Percentiles rank a stretch among this genome's conserved stretches.
Conservation (phyloP, 768 basidiomycete species). For the Jaapia argillacea region DNA sequence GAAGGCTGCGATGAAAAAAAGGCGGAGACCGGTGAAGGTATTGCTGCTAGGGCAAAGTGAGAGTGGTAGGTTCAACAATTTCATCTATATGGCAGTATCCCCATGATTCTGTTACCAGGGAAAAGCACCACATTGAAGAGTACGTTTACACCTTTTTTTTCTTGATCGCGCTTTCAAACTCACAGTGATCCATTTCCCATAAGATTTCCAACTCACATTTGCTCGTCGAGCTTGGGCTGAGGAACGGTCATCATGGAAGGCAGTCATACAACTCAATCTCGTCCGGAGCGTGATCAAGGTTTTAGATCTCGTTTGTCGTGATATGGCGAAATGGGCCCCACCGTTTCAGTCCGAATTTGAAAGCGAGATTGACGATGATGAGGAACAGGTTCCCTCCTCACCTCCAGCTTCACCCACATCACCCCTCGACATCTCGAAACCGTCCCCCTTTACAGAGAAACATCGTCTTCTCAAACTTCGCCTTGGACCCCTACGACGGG, state of each 20-base stretch:
- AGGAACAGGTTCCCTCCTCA: neutral
- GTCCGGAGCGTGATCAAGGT: slow-evolving; percentile 62
- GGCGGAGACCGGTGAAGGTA: slow-evolving; percentile 62
- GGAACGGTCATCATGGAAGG: slow-evolving; percentile 61
- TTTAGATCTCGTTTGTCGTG: slow-evolving; percentile 43
- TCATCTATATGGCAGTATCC: neutral
- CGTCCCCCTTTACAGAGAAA: slow-evolving; percentile 39
- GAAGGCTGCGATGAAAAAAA: slow-evolving; percentile 44
- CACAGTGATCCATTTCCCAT: slow-evolving; percentile 1
- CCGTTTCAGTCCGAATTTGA: slow-evolving; percentile 1
- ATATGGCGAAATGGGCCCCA: slow-evolving; percentile 27
- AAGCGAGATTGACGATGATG: neutral
- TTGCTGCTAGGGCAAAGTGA: slow-evolving; percentile 70
- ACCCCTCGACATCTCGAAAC: no score
- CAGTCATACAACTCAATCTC: slow-evolving; percentile 73
- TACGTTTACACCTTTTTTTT: slow-evolving; percentile 18
- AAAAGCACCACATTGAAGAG: slow-evolving; percentile 79
- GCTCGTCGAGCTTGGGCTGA: slow-evolving; percentile 60
- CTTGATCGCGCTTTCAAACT: neutral
- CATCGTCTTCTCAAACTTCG: slow-evolving; percentile 50
- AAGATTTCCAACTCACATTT: slow-evolving; percentile 71
- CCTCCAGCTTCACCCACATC: no score
- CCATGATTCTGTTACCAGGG: slow-evolving; percentile 19
- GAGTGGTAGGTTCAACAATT: slow-evolving; percentile 33
- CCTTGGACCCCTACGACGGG: slow-evolving; percentile 44